phyloP scores from a whole-genome alignment of 768 basidiomycete species.

The Pleurotus salmoneostramineus region DNA sequence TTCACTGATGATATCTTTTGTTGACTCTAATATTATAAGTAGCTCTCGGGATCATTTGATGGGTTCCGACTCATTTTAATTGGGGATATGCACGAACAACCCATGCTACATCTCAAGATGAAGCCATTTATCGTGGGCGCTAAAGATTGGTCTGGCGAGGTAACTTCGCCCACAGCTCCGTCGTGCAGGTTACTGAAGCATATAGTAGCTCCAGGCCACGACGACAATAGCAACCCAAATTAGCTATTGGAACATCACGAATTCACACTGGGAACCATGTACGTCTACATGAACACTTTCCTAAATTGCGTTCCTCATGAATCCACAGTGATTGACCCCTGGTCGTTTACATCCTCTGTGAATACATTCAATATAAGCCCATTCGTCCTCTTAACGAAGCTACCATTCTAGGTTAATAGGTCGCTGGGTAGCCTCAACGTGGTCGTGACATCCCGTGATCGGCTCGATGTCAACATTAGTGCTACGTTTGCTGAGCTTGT shows the following conservation, averaged over 20 bases:
- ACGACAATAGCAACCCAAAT: conserved; percentile 79
- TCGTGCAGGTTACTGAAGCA: not conserved
- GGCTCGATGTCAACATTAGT: conserved; percentile 88
- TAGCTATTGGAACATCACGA: conserved; percentile 95
- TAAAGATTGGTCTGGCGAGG: conserved; percentile 94
- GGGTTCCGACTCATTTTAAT: conserved; percentile 93
- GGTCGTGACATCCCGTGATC: conserved; percentile 68
- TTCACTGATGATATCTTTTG: not conserved
- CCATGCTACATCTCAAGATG: conserved; percentile 84
- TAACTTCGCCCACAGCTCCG: conserved; percentile 26
- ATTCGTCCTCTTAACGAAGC: not conserved
- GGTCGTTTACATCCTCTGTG: conserved; percentile 80
- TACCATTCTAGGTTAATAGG: conserved; percentile 42
- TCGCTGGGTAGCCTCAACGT: conserved; percentile 55
- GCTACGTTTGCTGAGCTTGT: conserved; percentile 87
- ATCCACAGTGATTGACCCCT: conserved; percentile 84
- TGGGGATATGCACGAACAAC: conserved; percentile 93
- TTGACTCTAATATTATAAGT: conserved; percentile 5
- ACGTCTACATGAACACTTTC: conserved; percentile 19
- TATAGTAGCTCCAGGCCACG: conserved; percentile 70
- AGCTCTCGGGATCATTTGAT: conserved; percentile 86
- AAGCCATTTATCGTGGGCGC: conserved; percentile 80
- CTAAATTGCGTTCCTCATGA: conserved; percentile 2
- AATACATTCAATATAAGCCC: conserved; percentile 10
- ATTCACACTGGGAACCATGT: conserved; percentile 98